Evolutionary conservation across 192 early-diverging fungal species (phyloP).

Genomic region (Chytriomyces sp.): DNA sequence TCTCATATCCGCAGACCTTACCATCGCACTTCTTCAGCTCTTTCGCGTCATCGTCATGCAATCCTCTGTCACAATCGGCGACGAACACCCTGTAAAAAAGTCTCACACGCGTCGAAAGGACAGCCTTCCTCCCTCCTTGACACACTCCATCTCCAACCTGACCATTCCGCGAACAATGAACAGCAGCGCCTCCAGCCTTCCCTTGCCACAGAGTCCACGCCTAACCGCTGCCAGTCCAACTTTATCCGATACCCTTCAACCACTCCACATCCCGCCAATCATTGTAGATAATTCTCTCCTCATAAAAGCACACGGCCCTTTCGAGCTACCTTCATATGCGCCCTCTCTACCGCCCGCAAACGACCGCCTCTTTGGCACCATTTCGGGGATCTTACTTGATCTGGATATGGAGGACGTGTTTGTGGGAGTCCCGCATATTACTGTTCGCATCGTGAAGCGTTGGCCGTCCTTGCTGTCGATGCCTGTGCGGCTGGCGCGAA

Average conservation of each 20-base stretch:
- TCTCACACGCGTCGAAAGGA: background rate
- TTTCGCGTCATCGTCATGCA: conserved; percentile 16
- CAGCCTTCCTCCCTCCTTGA: background rate
- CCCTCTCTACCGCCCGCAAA: too few relatives aligned
- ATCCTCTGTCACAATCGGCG: background rate
- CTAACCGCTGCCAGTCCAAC: too few relatives aligned
- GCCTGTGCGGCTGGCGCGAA: background rate
- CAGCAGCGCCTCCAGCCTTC: too few relatives aligned
- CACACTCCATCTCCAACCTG: too few relatives aligned
- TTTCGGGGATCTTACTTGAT: background rate
- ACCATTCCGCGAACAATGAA: too few relatives aligned
- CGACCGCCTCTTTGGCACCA: background rate
- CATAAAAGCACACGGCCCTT: too few relatives aligned
- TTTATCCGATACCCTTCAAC: too few relatives aligned
- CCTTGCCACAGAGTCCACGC: too few relatives aligned
- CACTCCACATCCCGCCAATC: too few relatives aligned
- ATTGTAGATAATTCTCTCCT: too few relatives aligned
- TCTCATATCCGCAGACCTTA: conserved; percentile 7
- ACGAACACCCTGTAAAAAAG: background rate
- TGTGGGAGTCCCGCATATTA: background rate
- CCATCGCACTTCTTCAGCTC: conserved; percentile 13
- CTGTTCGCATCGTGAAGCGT: background rate
- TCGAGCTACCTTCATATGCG: too few relatives aligned
- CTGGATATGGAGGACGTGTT: background rate
- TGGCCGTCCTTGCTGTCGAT: background rate